Base-by-base conservation (phyloP, 1,139 yeast genomes). In the Candida glucosophila region DNA sequence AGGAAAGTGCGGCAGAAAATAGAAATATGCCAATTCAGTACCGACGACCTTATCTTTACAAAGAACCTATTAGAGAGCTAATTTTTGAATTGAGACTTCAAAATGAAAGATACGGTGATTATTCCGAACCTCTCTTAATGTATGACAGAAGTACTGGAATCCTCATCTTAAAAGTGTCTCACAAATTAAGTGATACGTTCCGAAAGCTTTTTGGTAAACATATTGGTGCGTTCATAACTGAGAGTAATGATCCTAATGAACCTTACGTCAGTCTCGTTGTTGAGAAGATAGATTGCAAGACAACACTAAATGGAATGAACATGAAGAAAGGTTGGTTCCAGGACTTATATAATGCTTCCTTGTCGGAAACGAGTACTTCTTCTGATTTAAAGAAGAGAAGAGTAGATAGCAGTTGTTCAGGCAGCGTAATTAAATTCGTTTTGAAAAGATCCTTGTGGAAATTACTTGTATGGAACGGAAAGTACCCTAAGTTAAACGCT, bases 41-140 rank as follows among this genome's bases (percentile, higher is more conserved):
- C 45, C 56, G 65, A 24, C 57, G 92, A 24, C 90, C 90, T 1
- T 71, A 49, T 41, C 51, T 76, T 5, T 17, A 31, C 9, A 54
- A 55, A 2, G 58, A 56, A 25, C 56, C 62, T 0, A 37, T 36
- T 7, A 49, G 88, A 24, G 66, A 58, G 14, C 50, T 82, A 29
- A 50, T 77, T 2, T 46, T 81, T 22, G 86, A 82, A 44, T 48
- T 78, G 9, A 64, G 66, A 25, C 39, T 55, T 17, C 24, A 33
- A 12, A 23, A 39, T 18, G 30, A 37, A 17, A 37, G 31, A 9
- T 22, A 31, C 6, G 34, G 31, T 16, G 35, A 39, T 18, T 34
- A 34, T 15, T 41, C 52, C 2, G 57, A 53, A 15, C 48, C 53
- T 4, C 53, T 43, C 34, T 43, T 62, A 14, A 37, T 56, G 4